A percentile compares a stretch with the other conserved stretches of the same genome.
These are phyloP conservation scores for Shiraia bambusicola DNA, from an alignment of 2,329 filamentous ascomycete species.

Conservation along the genomic window DNA sequence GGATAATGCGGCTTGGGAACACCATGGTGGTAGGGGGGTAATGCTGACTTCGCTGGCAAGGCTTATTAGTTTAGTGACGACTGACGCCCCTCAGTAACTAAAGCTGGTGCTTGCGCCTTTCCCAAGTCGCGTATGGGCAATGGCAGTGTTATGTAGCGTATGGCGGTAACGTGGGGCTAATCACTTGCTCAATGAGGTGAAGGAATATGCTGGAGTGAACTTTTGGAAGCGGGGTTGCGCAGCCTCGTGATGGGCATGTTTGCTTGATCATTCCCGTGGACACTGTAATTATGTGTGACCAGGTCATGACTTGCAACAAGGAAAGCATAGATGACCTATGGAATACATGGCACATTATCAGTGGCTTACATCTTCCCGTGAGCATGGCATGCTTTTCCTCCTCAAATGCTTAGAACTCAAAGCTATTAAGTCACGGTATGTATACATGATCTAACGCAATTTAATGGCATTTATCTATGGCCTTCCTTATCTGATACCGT, in stretches of 20 bases:
- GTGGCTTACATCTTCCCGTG: not conserved
- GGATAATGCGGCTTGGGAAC: not conserved
- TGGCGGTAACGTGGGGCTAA: not conserved
- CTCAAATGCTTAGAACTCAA: not conserved
- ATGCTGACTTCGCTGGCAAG: not conserved
- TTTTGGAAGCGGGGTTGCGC: too few relatives aligned
- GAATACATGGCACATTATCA: constrained; percentile 2
- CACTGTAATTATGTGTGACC: too few relatives aligned
- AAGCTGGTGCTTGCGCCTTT: too few relatives aligned
- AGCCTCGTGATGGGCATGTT: too few relatives aligned
- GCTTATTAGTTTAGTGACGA: not conserved
- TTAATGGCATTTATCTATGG: constrained; percentile 3
- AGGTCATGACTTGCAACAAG: too few relatives aligned
- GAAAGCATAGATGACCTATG: not conserved
- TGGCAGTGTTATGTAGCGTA: too few relatives aligned
- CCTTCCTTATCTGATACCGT: constrained; percentile 7
- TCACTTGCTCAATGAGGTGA: not conserved
- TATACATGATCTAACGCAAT: not conserved
- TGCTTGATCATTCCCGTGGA: too few relatives aligned
- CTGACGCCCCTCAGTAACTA: not conserved
- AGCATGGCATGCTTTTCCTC: not conserved
- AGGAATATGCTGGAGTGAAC: too few relatives aligned
- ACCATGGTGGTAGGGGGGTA: not conserved
- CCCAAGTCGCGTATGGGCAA: too few relatives aligned
- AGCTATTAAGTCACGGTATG: constrained; percentile 18